Evolutionary conservation across 192 early-diverging fungal genomes (phyloP), one percentile per base, ranked within the genome.

Genomic region (Gonapodya prolifera): DNA sequence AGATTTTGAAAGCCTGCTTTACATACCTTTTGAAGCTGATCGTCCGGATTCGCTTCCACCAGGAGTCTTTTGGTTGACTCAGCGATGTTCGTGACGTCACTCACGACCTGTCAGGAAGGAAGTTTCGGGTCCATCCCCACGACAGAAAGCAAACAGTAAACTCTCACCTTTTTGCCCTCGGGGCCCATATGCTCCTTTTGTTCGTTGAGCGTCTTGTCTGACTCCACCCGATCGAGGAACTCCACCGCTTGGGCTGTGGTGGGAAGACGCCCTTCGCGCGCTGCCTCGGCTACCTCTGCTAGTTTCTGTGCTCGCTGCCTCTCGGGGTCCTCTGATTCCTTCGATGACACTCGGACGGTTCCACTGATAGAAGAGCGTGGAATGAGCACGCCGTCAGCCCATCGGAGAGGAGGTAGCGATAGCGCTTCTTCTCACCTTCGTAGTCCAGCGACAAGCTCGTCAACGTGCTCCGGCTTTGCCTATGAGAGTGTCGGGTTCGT

Each of bases 261-360:
- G n/a, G 86, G 86, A 33, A 87, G 69, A 30, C 79, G 82, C 33
- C 86, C 86, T 16, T 87, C 79, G 34, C 81, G 77, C 30, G n/a
- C 33, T 1, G 33, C 75, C 1, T 34, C 1, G 0, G 33, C 33
- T 36, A 76, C 75, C 23, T 18, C 71, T 2, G 32, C 2, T 8
- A 73, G 28, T 29, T 73, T 18, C 28, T 73, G 71, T 18, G 71
- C 71, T 32, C 28, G 2, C 28, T 32, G 71, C 8, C 31, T 28
- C 32, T 76, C 33, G 1, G 16, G 18, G 28, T 76, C 75, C 17
- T 76, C 75, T 23, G 31, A 23, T 16, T 8, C 45, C 8, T 61
- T 61, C 23, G 45, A 8, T 61, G 8, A 23, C 8, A 61, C 45
- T 61, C 23, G 45, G 8, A 61, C 45, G 8, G 8, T 8, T 61